A percentile compares a stretch with the other conserved stretches of the same genome.
Conservation (phyloP, 805 yeast species). For the Yamadazyma scolyti region DNA sequence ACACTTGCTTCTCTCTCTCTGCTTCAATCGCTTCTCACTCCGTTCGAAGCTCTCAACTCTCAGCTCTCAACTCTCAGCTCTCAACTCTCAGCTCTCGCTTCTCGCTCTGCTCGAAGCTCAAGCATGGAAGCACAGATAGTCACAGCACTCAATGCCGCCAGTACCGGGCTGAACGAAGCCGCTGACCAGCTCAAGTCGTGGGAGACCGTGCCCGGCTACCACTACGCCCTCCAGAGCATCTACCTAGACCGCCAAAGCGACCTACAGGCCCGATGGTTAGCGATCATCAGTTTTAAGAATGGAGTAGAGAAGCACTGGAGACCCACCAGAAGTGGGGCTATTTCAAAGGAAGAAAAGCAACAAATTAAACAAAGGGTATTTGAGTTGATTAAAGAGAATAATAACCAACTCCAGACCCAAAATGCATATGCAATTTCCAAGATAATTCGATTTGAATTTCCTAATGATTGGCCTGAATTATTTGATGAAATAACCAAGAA, state of each 20-base stretch:
- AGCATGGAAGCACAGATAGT: too few species aligned
- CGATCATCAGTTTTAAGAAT: constrained; percentile 83
- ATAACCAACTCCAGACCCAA: constrained; percentile 72
- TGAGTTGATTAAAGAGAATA: constrained; percentile 60
- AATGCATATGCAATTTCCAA: constrained; percentile 80
- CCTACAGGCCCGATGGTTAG: constrained; percentile 76
- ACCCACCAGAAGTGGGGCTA: constrained; percentile 50
- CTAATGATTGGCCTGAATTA: constrained; percentile 78
- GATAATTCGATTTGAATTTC: constrained; percentile 82
- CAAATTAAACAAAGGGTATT: constrained; percentile 60
- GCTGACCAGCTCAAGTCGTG: constrained; percentile 67
- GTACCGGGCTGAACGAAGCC: constrained; percentile 54
- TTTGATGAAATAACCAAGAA: constrained; percentile 58
- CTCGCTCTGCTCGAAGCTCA: too few species aligned
- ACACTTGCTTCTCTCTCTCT: too few species aligned
- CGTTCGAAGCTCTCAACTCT: too few species aligned
- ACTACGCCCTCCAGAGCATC: constrained; percentile 49
- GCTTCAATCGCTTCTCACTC: too few species aligned
- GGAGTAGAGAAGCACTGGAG: constrained; percentile 87
- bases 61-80: too few species aligned
- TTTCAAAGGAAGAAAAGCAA: constrained; percentile 62
- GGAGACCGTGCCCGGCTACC: constrained; percentile 63
- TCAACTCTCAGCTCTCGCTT: too few species aligned
- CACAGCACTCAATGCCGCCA: constrained; percentile 28
- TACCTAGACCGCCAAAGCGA: constrained; percentile 60